Conservation (phyloP, 768 basidiomycete genomes). For the Termitomyces titanicus region DNA sequence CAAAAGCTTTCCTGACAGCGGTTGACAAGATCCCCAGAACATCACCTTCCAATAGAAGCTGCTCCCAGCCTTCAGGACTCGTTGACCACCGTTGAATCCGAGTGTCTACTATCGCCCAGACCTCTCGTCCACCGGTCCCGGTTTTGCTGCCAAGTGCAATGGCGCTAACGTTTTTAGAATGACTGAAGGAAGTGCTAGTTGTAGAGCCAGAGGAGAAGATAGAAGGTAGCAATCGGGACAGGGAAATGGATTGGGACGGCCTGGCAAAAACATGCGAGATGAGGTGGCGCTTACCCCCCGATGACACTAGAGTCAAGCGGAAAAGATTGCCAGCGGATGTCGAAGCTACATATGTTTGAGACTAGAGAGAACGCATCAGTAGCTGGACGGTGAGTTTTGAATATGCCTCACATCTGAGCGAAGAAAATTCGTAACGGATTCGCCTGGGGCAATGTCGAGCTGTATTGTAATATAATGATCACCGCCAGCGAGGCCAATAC, state of each 20-base stretch:
- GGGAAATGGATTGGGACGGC: constrained; percentile 40
- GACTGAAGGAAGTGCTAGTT: constrained; percentile 32
- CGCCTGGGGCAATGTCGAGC: constrained; percentile 47
- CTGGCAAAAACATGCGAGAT: constrained; percentile 58
- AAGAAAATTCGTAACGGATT: constrained; percentile 63
- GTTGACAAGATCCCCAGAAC: constrained; percentile 44
- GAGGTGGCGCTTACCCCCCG: constrained; percentile 65
- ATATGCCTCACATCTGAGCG: constrained; percentile 54
- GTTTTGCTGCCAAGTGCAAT: constrained; percentile 48
- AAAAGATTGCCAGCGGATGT: constrained; percentile 68
- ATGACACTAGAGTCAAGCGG: constrained; percentile 59
- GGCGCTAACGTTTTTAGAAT: constrained; percentile 61
- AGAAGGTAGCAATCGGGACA: constrained; percentile 40
- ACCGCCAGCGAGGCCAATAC: constrained; percentile 79
- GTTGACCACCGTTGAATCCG: constrained; percentile 70
- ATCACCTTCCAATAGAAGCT: constrained; percentile 54
- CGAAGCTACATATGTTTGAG: constrained; percentile 64
- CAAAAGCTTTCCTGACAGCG: constrained; percentile 43
- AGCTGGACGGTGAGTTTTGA: constrained; percentile 1
- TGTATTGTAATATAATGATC: constrained; percentile 54
- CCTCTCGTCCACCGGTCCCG: constrained; percentile 41
- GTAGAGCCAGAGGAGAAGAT: constrained; percentile 41
- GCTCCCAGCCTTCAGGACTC: constrained; percentile 68
- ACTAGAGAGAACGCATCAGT: constrained; percentile 29
- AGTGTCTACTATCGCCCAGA: constrained; percentile 70